Evolutionary conservation across 495 filamentous ascomycete species (phyloP).

Genomic region (Tuber umbilicatum): DNA sequence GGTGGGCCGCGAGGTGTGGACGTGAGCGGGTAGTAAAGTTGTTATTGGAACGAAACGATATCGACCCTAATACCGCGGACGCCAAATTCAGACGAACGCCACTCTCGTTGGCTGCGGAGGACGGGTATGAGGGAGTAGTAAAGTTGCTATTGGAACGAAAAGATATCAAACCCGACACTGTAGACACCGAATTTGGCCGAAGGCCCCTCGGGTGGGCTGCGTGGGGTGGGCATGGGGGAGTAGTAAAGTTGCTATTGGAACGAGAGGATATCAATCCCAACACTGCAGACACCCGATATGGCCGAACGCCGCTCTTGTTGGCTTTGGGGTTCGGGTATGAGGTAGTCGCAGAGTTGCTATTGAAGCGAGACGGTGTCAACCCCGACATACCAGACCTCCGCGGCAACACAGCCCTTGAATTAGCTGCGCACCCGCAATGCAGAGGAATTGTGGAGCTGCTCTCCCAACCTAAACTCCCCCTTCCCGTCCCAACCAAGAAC

Average conservation of each 20-base stretch:
- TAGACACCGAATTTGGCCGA: slow-evolving; percentile 31
- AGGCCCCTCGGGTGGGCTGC: slow-evolving; percentile 46
- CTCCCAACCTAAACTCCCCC: background rate
- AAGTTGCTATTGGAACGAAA: slow-evolving; percentile 30
- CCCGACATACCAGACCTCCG: too few species aligned
- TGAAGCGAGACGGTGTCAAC: background rate
- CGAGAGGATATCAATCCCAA: slow-evolving; percentile 7
- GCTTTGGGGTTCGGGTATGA: slow-evolving; percentile 44
- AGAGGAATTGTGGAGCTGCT: background rate
- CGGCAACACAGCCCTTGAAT: background rate
- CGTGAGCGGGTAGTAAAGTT: slow-evolving; percentile 38
- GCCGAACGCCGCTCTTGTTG: slow-evolving; percentile 41
- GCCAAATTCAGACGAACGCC: slow-evolving; percentile 30
- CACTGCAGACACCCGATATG: slow-evolving; percentile 13
- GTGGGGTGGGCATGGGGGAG: slow-evolving; percentile 41
- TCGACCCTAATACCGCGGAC: slow-evolving; percentile 14
- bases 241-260: too few species aligned
- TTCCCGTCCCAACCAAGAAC: background rate
- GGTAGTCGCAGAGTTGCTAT: slow-evolving; percentile 35
- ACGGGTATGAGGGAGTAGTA: slow-evolving; percentile 35
- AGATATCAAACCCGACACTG: slow-evolving; percentile 19
- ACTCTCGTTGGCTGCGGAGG: slow-evolving; percentile 39
- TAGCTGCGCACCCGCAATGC: background rate
- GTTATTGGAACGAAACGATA: slow-evolving; percentile 20
- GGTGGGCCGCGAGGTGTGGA: slow-evolving; percentile 37